These are phyloP conservation scores for Aspergillus ruber DNA, from an alignment of 2,329 filamentous ascomycete genomes.

Conservation along the genomic window DNA sequence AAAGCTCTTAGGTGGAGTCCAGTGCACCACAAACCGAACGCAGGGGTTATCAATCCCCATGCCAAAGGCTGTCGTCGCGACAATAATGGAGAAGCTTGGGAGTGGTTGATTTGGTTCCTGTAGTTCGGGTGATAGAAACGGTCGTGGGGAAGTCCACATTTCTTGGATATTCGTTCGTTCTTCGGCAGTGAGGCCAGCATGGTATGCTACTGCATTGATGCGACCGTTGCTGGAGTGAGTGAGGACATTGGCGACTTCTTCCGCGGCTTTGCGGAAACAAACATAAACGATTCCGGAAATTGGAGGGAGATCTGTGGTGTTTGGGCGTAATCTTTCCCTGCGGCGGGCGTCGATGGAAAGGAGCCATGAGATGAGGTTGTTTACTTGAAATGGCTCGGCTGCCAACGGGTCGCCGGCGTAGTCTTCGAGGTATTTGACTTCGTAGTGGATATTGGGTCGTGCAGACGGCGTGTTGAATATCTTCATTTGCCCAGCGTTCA, in stretches of 20 bases:
- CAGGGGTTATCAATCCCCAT: slow-evolving; percentile 98
- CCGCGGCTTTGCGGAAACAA: slow-evolving; percentile 34
- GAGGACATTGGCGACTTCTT: slow-evolving; percentile 34
- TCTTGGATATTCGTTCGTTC: slow-evolving; percentile 55
- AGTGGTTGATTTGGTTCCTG: slow-evolving; percentile 11
- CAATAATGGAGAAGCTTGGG: slow-evolving; percentile 79
- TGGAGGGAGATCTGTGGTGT: slow-evolving; percentile 21
- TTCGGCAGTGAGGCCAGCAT: slow-evolving; percentile 63
- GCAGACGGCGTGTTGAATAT: slow-evolving; percentile 78
- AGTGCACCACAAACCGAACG: slow-evolving; percentile 90
- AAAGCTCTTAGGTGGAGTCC: slow-evolving; percentile 88
- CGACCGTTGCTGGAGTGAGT: slow-evolving; percentile 16
- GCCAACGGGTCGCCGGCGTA: slow-evolving; percentile 21
- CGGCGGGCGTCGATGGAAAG: slow-evolving; percentile 65
- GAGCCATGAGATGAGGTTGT: slow-evolving; percentile 75
- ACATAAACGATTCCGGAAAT: slow-evolving; percentile 46
- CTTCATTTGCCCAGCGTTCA: slow-evolving; percentile 59
- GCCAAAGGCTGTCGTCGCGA: slow-evolving; percentile 91
- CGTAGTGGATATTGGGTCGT: slow-evolving; percentile 81
- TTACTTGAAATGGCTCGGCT: slow-evolving; percentile 57
- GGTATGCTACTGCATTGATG: slow-evolving; percentile 42
- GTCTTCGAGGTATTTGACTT: slow-evolving; percentile 60
- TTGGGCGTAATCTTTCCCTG: slow-evolving; percentile 42
- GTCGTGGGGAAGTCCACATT: slow-evolving; percentile 31
- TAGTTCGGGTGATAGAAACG: background rate